A percentile compares a stretch with the other conserved stretches of the same genome.
These are phyloP conservation scores for Lactifluus volemus DNA, from an alignment of 768 basidiomycete species.

Conservation along the genomic window DNA sequence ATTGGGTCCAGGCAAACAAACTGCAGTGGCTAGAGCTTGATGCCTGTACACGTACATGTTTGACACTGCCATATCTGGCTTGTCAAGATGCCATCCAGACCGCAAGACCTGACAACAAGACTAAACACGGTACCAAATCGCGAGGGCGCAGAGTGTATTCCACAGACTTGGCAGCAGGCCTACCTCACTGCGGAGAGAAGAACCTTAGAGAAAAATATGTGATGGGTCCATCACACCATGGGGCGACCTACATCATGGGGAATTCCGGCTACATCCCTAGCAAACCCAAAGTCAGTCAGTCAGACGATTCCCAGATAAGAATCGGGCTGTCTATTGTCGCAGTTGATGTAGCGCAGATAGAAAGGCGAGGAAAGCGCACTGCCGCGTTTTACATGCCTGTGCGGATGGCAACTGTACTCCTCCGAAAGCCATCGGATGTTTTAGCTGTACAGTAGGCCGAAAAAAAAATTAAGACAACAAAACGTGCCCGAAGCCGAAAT, in stretches of 20 bases:
- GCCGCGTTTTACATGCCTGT: neutral
- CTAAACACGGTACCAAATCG: neutral
- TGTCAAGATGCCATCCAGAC: no score
- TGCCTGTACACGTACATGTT: neutral
- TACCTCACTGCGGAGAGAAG: neutral
- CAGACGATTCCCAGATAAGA: neutral
- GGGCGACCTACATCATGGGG: neutral
- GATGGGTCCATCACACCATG: neutral
- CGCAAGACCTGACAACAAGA: neutral
- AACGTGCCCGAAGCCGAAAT: no score
- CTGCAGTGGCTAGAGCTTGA: no score
- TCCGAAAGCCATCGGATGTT: no score
- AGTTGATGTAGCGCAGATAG: neutral
- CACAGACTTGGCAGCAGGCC: neutral
- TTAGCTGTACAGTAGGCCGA: no score
- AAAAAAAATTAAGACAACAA: no score
- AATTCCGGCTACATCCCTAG: neutral
- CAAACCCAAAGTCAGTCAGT: neutral
- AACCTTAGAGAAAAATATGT: neutral
- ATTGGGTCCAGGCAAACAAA: no score
- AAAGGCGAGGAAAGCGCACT: neutral
- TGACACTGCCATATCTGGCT: neutral
- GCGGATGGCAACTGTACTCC: no score
- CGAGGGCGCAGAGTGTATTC: neutral
- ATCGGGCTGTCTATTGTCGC: neutral